Conservation (phyloP, 225 moss, liverwort and hornwort species). For the Antitrichia curtipendula region DNA sequence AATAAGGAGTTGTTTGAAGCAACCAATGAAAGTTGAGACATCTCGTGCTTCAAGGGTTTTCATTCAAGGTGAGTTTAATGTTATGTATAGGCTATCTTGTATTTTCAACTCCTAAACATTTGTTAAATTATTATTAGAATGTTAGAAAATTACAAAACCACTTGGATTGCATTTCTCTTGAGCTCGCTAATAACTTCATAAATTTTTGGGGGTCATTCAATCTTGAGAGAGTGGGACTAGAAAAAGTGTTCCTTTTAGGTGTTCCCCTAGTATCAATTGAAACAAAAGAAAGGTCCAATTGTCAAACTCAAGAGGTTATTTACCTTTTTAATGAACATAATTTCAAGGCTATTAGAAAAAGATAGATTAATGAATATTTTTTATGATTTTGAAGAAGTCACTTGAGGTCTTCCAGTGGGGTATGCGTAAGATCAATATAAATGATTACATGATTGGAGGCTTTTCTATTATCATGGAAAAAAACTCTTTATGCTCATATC, state of each 20-base stretch:
- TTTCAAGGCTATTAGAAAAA: not conserved
- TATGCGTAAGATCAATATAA: not conserved
- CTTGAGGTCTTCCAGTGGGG: not conserved
- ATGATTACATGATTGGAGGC: not conserved
- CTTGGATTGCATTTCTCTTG: not conserved
- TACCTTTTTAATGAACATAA: no score
- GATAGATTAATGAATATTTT: not conserved
- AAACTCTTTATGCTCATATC: not conserved
- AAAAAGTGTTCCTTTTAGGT: not conserved
- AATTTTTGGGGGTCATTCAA: not conserved
- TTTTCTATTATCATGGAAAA: not conserved
- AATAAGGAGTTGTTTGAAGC: not conserved
- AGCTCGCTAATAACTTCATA: rapidly evolving
- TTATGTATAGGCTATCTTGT: no score
- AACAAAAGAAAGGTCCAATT: not conserved
- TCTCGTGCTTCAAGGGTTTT: not conserved
- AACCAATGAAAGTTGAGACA: not conserved
- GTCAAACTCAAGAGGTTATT: not conserved
- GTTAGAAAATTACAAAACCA: rapidly evolving
- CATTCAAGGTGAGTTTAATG: rapidly evolving
- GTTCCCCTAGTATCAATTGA: rapidly evolving
- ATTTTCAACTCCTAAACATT: not conserved
- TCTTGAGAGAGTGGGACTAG: not conserved
- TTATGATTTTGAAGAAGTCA: not conserved
- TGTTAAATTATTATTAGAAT: not conserved